Base-by-base conservation (phyloP, 805 yeast species). In the Candida coleopterorum region DNA sequence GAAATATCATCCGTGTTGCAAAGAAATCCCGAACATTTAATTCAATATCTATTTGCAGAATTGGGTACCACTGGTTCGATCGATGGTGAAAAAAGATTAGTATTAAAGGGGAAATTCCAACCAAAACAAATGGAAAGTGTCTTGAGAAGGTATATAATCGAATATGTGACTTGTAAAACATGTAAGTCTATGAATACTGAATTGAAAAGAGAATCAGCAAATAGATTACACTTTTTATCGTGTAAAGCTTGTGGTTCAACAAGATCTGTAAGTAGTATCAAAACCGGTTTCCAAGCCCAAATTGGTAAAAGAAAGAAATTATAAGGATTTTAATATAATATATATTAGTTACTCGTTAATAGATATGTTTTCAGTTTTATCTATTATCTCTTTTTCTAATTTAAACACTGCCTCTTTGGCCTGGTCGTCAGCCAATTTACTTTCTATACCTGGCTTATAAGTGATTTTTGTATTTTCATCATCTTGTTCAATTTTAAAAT, bases 221-320 rank as follows among this genome's bases (percentile, higher is more conserved):
- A 89, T 74, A 85, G 99, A 74, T 77, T 93, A 68, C 95, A 86
- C 72, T 93, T 93, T 74, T 75, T 93, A 74, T 95, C 89, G 55
- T 93, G 99, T 75, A 88, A 89, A 60, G 85, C 95, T 39, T 93
- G 99, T 76, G 98, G 98, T 50, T 85, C 96, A 33, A 81, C 97
- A 33, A 83, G 96, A 70, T 88, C 97, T 34, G 99, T 93, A 40
- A 79, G 93, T 50, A 87, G 96, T 32, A 93, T 93, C 67, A 93
- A 94, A 79, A 86, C 97, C 34, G 99, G 99, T 83, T 93, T 86
- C 95, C 96, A 89, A 74, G 99, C 98, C 52, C 90, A 85, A 58
- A 81, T 86, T 55, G 95, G 95, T 52, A 82, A 84, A 65, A 85
- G 90, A 81, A 85, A 79, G 79, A 83, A 38, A 32, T 23, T 38